Conservation (phyloP, 805 yeast genomes). For the Candida dendrica region DNA sequence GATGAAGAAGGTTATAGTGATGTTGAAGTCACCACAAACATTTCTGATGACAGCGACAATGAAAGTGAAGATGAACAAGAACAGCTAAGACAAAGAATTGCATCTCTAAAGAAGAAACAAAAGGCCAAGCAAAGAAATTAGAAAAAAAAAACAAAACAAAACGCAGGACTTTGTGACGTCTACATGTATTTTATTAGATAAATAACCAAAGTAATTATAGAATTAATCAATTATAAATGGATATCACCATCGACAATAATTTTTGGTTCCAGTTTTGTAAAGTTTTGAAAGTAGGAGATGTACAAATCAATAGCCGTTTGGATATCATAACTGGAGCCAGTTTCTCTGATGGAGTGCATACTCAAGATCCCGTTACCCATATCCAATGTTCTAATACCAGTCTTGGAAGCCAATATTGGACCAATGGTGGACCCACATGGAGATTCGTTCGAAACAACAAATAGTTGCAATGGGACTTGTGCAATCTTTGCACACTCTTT, state of each 20-base stretch:
- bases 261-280: conserved; percentile 31
- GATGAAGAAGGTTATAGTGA: conserved; percentile 29
- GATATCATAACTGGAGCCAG: conserved; percentile 76
- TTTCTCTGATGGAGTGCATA: conserved; percentile 92
- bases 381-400: conserved; percentile 84
- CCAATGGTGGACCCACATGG: conserved; percentile 98
- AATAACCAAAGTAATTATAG: too few relatives aligned
- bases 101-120: conserved; percentile 17
- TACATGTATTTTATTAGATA: too few relatives aligned
- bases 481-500: conserved; percentile 63
- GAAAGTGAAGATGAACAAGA: conserved; percentile 20
- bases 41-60: conserved; percentile 8
- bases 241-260: conserved; percentile 30
- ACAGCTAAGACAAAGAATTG: conserved; percentile 14
- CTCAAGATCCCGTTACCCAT: conserved; percentile 87
- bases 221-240: not conserved
- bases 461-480: conserved; percentile 78
- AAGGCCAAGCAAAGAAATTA: conserved; percentile 9
- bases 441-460: conserved; percentile 89
- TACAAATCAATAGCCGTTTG: conserved; percentile 55
- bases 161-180: too few relatives aligned
- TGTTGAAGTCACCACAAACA: conserved; percentile 21
- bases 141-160: not conserved
- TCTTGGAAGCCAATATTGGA: conserved; percentile 80
- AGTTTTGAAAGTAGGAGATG: conserved; percentile 50